Base-by-base conservation (phyloP, 805 yeast species). In the Lipomyces japonicus region DNA sequence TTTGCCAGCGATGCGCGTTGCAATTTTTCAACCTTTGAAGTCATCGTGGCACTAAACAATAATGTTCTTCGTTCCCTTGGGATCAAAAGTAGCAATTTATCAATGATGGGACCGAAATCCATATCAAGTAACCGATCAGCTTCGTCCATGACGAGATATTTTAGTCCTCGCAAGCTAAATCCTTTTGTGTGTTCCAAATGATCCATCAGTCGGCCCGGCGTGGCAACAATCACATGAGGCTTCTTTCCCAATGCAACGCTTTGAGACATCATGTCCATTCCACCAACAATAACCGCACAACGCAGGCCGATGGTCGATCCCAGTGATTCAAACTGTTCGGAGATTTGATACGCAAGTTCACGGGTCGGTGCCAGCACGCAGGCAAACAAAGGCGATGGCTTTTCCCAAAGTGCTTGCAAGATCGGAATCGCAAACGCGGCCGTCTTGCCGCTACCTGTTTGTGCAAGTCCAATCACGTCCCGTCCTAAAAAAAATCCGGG, bases 61-160 rank as follows among this genome's bases (percentile, higher is more conserved):
- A 84, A 88, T 3, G 89, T 87, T 68, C 93, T 77, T 30, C 80
- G 71, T 55, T 87, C 84, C 35, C 79, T 75, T 6, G 98, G 98
- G 36, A 91, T 84, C 43, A 87, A 79, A 57, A 81, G 83, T 48
- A 91, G 73, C 55, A 91, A 86, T 65, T 84, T 84, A 64, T 88
- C 96, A 57, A 91, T 73, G 14, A 90, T 95, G 35, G 96, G 96
- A 12, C 96, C 97, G 63, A 91, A 91, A 66, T 91, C 98, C 86
- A 91, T 80, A 71, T 93, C 98, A 63, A 91, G 74, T 96, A 93
- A 89, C 78, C 98, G 86, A 75, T 93, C 98, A 66, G 98, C 98
- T 78, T 91, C 98, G 74, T 91, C 98, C 64, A 93, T 77, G 47
- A 93, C 97, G 68, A 93, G 80, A 72, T 87, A 93, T 70, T 86